These are phyloP conservation scores for Plectosphaerella sp. DNA, from an alignment of 2,329 filamentous ascomycete genomes.

Conservation along the genomic window DNA sequence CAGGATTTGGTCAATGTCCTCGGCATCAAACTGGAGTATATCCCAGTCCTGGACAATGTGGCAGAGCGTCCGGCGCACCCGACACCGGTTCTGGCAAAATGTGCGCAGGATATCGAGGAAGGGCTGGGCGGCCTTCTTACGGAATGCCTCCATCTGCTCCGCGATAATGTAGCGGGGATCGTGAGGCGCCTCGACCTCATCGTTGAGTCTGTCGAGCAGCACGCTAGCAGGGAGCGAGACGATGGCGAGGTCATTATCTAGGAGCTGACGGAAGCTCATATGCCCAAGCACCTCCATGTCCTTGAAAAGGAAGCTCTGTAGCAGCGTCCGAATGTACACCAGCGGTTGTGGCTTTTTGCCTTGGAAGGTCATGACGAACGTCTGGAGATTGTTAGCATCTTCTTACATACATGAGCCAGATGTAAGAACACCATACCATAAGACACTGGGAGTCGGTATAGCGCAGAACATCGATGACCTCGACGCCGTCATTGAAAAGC, in stretches of 20 bases:
- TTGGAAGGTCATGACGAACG: constrained; percentile 70
- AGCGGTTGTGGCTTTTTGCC: constrained; percentile 77
- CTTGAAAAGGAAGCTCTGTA: constrained; percentile 72
- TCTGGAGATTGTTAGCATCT: constrained; percentile 35
- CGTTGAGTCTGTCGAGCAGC: constrained; percentile 69
- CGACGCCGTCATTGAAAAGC: constrained; percentile 67
- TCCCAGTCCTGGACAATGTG: constrained; percentile 84
- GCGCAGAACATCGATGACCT: constrained; percentile 63
- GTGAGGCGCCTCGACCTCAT: constrained; percentile 68
- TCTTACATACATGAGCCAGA: not conserved
- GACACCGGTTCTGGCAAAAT: constrained; percentile 84
- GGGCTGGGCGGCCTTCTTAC: constrained; percentile 57
- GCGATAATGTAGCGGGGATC: constrained; percentile 72
- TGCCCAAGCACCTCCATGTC: constrained; percentile 65
- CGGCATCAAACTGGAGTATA: constrained; percentile 73
- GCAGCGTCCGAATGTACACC: constrained; percentile 75
- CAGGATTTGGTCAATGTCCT: constrained; percentile 68
- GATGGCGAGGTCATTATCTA: constrained; percentile 78
- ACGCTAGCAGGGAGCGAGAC: constrained; percentile 68
- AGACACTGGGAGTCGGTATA: constrained; percentile 66
- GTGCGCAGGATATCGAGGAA: constrained; percentile 82
- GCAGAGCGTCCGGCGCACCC: constrained; percentile 82
- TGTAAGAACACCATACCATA: constrained; percentile 44
- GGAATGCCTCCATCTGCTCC: constrained; percentile 66
- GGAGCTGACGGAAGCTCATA: constrained; percentile 66